These are phyloP conservation scores for Acanthamoeba royreba DNA, from an alignment of 208 protist species.

Conservation along the genomic window DNA sequence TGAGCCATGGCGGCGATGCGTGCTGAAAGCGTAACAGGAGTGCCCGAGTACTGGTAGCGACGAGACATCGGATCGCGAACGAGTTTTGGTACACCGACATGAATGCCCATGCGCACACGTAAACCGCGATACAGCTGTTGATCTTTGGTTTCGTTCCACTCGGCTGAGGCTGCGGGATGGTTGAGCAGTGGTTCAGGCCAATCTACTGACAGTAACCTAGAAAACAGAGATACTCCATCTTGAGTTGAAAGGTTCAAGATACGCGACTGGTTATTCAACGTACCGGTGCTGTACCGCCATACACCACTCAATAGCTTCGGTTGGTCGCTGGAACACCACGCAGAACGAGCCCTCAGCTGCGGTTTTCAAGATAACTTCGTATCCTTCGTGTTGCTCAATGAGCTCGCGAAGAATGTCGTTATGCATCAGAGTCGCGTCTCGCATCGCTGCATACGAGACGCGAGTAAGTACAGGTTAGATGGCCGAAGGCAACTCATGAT, in stretches of 20 bases:
- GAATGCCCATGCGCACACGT: slow-evolving; percentile 1
- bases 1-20: background rate
- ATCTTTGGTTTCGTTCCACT: background rate
- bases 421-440: background rate
- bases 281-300: slow-evolving; percentile 37
- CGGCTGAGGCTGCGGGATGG: background rate
- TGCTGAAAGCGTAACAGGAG: slow-evolving; percentile 37
- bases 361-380: background rate
- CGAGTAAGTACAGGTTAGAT: background rate
- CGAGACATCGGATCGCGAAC: slow-evolving; percentile 49
- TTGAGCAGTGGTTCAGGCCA: background rate
- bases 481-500: background rate
- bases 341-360: slow-evolving; percentile 22
- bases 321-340: background rate
- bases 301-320: slow-evolving; percentile 3
- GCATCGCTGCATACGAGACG: background rate
- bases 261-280: too few species aligned
- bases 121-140: background rate
- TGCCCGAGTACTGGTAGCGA: slow-evolving; percentile 69
- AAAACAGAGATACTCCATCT: too few species aligned
- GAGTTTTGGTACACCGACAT: background rate
- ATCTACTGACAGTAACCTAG: background rate
- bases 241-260: too few species aligned
- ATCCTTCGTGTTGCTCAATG: background rate
- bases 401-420: background rate